Evolutionary conservation across 306 rosid genomes (phyloP).

Genomic region (Cucumis cinereus): DNA sequence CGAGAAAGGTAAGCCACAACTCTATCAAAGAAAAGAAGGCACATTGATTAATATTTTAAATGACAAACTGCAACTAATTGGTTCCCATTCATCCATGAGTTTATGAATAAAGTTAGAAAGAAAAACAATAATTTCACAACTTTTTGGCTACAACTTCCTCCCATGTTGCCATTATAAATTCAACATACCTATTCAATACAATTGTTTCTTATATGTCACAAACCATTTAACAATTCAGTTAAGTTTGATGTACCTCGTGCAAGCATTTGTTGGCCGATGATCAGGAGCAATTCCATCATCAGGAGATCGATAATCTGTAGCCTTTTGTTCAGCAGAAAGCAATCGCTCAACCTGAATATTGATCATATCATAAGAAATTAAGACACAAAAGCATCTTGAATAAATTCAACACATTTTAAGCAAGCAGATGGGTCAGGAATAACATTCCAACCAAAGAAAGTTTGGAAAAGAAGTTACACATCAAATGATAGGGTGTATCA

Average conservation of each 20-base stretch:
- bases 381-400: not conserved
- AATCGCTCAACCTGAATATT: constrained; percentile 76
- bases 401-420: not conserved
- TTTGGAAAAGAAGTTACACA: not conserved
- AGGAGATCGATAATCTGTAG: constrained; percentile 77
- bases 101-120: not conserved
- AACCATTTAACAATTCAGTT: not conserved
- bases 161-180: not conserved
- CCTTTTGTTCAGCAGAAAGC: constrained; percentile 94
- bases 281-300: constrained; percentile 95
- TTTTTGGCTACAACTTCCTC: not conserved
- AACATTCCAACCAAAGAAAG: not conserved
- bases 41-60: constrained; percentile 5
- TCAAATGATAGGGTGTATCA: not conserved
- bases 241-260: constrained; percentile 53
- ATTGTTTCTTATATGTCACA: not conserved
- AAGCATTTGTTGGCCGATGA: constrained; percentile 92
- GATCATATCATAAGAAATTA: constrained; percentile 10
- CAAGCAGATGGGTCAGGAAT: not conserved
- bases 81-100: not conserved
- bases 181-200: not conserved
- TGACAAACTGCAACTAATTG: not conserved
- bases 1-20: constrained; percentile 98
- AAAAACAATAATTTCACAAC: not conserved
- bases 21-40: constrained; percentile 32